phyloP scores from a whole-genome alignment of 1,139 yeast genomes.

The Casaregolazyma lundiana region DNA sequence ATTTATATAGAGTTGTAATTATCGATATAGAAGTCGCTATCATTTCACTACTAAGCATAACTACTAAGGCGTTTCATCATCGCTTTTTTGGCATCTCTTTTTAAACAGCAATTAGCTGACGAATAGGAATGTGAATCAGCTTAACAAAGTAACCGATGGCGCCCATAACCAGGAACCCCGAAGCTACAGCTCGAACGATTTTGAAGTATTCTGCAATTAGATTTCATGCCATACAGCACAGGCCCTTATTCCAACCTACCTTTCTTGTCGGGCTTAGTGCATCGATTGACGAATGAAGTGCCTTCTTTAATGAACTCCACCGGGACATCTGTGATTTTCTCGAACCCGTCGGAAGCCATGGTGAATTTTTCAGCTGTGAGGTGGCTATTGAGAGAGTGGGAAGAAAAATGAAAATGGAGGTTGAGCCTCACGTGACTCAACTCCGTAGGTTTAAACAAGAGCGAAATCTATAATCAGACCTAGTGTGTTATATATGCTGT shows the following conservation, averaged over 20 bases:
- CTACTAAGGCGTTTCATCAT: background rate
- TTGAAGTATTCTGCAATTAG: slow-evolving; percentile 61
- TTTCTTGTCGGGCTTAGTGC: slow-evolving; percentile 87
- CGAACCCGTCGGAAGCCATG: slow-evolving; percentile 42
- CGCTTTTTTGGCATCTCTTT: background rate
- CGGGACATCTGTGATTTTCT: slow-evolving; percentile 84
- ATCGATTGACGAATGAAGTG: slow-evolving; percentile 77
- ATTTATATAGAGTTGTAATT: too few relatives aligned
- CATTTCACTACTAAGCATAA: too few relatives aligned
- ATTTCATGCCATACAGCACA: background rate
- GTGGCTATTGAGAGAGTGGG: slow-evolving; percentile 2
- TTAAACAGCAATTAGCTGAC: slow-evolving; percentile 86
- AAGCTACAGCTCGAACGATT: slow-evolving; percentile 91
- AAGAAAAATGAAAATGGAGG: background rate
- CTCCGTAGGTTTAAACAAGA: background rate
- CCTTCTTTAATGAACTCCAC: slow-evolving; percentile 90
- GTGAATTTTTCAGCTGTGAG: slow-evolving; percentile 4
- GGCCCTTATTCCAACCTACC: slow-evolving; percentile 42
- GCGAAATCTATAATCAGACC: too few relatives aligned
- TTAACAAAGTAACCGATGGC: slow-evolving; percentile 94
- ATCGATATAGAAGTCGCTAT: too few relatives aligned
- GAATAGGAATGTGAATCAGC: slow-evolving; percentile 92
- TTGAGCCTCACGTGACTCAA: background rate
- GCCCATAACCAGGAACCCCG: slow-evolving; percentile 97
- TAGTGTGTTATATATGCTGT: background rate